phyloP scores from a whole-genome alignment of 495 filamentous ascomycete species.

The Cairneyella variabilis region DNA sequence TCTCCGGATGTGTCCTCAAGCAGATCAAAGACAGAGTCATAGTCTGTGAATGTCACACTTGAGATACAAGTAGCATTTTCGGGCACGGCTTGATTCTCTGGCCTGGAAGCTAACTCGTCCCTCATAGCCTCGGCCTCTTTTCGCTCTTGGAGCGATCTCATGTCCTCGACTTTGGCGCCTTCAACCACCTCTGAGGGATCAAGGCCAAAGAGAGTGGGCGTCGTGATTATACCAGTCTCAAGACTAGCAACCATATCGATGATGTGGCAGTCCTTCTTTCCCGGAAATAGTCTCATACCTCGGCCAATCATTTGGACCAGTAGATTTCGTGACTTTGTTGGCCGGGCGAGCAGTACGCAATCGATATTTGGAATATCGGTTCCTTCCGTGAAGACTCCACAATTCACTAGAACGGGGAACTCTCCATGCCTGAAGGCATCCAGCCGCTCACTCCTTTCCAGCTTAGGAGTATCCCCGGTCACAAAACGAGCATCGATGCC shows the following conservation, averaged over 20 bases:
- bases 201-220: slow-evolving; percentile 89
- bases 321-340: slow-evolving; percentile 85
- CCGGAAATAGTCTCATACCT: slow-evolving; percentile 76
- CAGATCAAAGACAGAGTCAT: slow-evolving; percentile 83
- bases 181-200: slow-evolving; percentile 78
- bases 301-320: slow-evolving; percentile 97
- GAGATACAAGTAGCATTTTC: slow-evolving; percentile 6
- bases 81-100: neutral
- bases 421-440: slow-evolving; percentile 70
- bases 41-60: slow-evolving; percentile 74
- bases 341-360: slow-evolving; percentile 83
- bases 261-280: slow-evolving; percentile 86
- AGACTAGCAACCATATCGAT: slow-evolving; percentile 94
- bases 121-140: slow-evolving; percentile 35
- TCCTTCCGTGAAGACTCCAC: slow-evolving; percentile 92
- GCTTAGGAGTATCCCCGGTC: slow-evolving; percentile 68
- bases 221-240: slow-evolving; percentile 76
- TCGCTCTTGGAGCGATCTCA: slow-evolving; percentile 48
- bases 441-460: slow-evolving; percentile 60
- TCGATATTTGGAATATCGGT: slow-evolving; percentile 98
- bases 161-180: slow-evolving; percentile 50
- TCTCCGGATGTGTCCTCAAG: slow-evolving; percentile 78
- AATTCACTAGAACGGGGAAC: slow-evolving; percentile 89
- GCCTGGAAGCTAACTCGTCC: slow-evolving; percentile 19
- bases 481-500: slow-evolving; percentile 83